A percentile compares a stretch with the other conserved stretches of the same genome.
Conservation (phyloP, 1,139 yeast species). For the Pichia cactophila region DNA sequence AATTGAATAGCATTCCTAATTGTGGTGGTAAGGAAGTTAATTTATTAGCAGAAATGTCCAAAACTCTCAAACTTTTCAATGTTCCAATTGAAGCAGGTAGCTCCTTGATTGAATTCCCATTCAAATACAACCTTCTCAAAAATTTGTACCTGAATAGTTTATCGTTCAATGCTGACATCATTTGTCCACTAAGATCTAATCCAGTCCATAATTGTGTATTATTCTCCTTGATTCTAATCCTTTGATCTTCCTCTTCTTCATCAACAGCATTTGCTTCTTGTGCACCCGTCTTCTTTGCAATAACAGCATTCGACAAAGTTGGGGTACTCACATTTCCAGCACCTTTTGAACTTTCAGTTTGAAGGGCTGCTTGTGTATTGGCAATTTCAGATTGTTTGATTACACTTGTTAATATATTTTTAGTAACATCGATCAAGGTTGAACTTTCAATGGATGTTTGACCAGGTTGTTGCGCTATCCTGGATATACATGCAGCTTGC, state of each 20-base stretch:
- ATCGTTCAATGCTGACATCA: constrained; percentile 60
- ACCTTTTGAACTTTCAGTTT: constrained; percentile 10
- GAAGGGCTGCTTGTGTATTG: constrained; percentile 6
- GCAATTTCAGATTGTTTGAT: constrained; percentile 14
- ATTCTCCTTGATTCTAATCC: constrained; percentile 62
- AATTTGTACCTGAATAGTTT: constrained; percentile 77
- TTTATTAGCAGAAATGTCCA: constrained; percentile 78
- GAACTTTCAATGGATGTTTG: constrained; percentile 16
- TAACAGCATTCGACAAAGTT: constrained; percentile 15
- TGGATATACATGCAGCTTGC: constrained; percentile 79
- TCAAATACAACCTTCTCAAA: constrained; percentile 77
- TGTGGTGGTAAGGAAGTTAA: constrained; percentile 69
- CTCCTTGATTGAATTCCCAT: constrained; percentile 68
- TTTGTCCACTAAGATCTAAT: constrained; percentile 86
- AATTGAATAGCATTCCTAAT: constrained; percentile 72
- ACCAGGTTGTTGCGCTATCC: constrained; percentile 28
- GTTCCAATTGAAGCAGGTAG: constrained; percentile 67
- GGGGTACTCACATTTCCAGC: constrained; percentile 12
- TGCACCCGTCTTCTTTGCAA: constrained; percentile 15
- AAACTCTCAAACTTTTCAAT: constrained; percentile 66
- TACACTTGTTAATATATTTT: constrained; percentile 32
- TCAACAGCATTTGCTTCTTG: constrained; percentile 43
- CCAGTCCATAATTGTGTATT: constrained; percentile 90
- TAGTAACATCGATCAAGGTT: constrained; percentile 51
- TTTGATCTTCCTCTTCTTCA: constrained; percentile 72